A percentile compares a stretch with the other conserved stretches of the same genome.
Evolutionary conservation across 192 early-diverging fungal species (phyloP).

Genomic region (Coemansia sp.): DNA sequence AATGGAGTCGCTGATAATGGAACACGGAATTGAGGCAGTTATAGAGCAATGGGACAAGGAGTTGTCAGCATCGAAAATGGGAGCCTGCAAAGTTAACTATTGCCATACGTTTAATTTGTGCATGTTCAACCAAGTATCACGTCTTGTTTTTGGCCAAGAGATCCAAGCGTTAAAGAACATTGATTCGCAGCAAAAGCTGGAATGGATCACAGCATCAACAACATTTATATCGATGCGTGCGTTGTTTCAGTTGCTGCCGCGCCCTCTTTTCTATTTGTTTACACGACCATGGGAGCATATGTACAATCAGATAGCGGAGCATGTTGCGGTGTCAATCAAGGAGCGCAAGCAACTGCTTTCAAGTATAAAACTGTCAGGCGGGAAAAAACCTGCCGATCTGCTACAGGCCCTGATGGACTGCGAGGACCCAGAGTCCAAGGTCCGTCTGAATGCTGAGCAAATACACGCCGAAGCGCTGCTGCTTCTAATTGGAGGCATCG

Average conservation of each 20-base stretch:
- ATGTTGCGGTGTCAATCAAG: conserved; percentile 17
- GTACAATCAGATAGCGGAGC: conserved; percentile 3
- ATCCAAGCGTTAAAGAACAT: conserved; percentile 7
- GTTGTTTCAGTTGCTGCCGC: conserved; percentile 16
- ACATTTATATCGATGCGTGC: conserved; percentile 27
- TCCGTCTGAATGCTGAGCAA: conserved; percentile 9
- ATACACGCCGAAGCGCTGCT: conserved; percentile 32
- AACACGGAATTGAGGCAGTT: conserved; percentile 12
- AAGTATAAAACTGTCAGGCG: not conserved
- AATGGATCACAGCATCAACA: conserved; percentile 23
- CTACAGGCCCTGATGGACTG: conserved; percentile 41
- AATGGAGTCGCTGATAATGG: conserved; percentile 31
- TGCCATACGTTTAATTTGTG: conserved; percentile 17
- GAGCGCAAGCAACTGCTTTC: conserved; percentile 15
- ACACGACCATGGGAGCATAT: conserved; percentile 28
- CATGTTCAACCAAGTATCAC: conserved; percentile 28
- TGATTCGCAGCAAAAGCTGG: not conserved
- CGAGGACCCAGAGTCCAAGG: conserved; percentile 18
- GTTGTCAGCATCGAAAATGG: not conserved
- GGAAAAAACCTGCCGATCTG: conserved; percentile 14
- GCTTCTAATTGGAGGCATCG: conserved; percentile 30
- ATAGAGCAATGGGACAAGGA: conserved; percentile 9
- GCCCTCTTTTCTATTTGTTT: conserved; percentile 9
- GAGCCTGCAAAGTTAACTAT: conserved; percentile 12
- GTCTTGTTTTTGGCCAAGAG: conserved; percentile 28